Base-by-base conservation (phyloP, 306 rosid species). In the Canavalia ensiformis region DNA sequence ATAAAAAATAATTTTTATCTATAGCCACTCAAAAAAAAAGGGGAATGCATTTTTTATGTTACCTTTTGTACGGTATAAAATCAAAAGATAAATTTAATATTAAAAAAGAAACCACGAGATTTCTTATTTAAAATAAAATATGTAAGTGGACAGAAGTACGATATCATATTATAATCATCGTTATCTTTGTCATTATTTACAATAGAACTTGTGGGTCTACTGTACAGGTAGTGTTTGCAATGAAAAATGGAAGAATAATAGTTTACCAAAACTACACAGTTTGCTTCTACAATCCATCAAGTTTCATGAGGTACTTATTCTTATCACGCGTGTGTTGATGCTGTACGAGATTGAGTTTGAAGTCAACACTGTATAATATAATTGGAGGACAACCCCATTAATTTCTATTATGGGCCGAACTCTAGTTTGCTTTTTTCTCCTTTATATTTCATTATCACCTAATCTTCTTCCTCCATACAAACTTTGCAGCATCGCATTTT, bases 251-350 rank as follows among this genome's bases (percentile, higher is more conserved):
- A 74, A 74, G 45, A 2, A 18, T 18, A 29, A 47, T 44, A n/a
- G 7, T 55, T 1, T 13, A 49, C 33, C 29, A 44, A 54, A 45
- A 44, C 5, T 18, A 39, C 42, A 31, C 62, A 25, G 42, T 56
- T 55, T 25, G 44, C 13, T 41, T 42, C 56, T 11, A 58, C 56
- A 29, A 12, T n/a, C 55, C 78, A 41, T 56, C 54, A 35, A 52
- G 45, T 51, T 71, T 71, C 2, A 37, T 33, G 42, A 8, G 31
- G 6, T 51, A 51, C 66, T 51, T 7, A 18, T 54, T 65, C 39
- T 49, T 73, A 56, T 57, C 29, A 74, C 30, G 78, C 54, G 28
- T 41, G 10, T 44, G 76, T 13, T 34, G 70, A 37, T 29, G 66
- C 10, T 31, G 66, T 31, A 1, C 1, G 28, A 1, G 28, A 62